phyloP scores from a whole-genome alignment of 1,139 yeast genomes.

The Scheffersomyces quercinus region DNA sequence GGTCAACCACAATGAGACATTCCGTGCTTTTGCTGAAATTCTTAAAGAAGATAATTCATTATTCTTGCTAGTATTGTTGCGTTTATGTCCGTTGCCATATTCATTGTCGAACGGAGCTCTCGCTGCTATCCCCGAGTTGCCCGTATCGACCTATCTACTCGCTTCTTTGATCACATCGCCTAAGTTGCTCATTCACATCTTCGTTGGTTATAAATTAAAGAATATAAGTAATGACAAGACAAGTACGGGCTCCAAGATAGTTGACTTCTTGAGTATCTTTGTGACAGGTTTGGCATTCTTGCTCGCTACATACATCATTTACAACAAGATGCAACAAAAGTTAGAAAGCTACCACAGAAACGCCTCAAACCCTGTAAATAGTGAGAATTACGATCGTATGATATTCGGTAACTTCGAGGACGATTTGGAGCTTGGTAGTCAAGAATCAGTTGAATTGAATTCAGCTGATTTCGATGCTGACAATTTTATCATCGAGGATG shows the following conservation, averaged over 20 bases:
- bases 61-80: slow-evolving; percentile 63
- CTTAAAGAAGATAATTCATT: slow-evolving; percentile 66
- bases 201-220: slow-evolving; percentile 77
- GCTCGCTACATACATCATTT: slow-evolving; percentile 69
- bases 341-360: slow-evolving; percentile 32
- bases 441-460: slow-evolving; percentile 33
- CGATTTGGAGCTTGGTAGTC: slow-evolving; percentile 33
- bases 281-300: slow-evolving; percentile 60
- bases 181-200: slow-evolving; percentile 72
- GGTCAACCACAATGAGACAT: slow-evolving; percentile 57
- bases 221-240: slow-evolving; percentile 62
- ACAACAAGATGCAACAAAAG: slow-evolving; percentile 55
- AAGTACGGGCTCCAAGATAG: slow-evolving; percentile 50
- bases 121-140: slow-evolving; percentile 78
- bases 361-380: slow-evolving; percentile 8
- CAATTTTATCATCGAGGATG: slow-evolving; percentile 36
- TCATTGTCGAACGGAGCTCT: slow-evolving; percentile 90
- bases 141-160: slow-evolving; percentile 58
- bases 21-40: slow-evolving; percentile 76
- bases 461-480: slow-evolving; percentile 38
- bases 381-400: slow-evolving; percentile 27
- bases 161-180: slow-evolving; percentile 83
- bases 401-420: slow-evolving; percentile 44
- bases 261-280: slow-evolving; percentile 64
- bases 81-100: slow-evolving; percentile 91